These are phyloP conservation scores for Syncephalastrum sp. DNA, from an alignment of 371 early-diverging fungal species.

Conservation along the genomic window DNA sequence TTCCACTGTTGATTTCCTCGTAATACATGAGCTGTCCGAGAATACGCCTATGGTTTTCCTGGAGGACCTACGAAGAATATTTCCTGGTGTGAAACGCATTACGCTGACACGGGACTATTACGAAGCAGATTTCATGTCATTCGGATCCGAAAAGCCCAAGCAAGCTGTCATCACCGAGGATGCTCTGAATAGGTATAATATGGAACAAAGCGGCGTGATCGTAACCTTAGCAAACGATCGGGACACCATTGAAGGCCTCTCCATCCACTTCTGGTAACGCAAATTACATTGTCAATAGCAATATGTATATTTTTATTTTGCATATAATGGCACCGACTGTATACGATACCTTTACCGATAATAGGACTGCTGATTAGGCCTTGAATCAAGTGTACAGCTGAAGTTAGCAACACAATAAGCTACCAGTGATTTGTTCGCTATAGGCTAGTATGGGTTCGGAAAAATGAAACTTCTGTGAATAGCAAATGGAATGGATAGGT, in stretches of 20 bases:
- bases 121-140: slow-evolving; percentile 17
- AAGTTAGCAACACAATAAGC: too few species aligned
- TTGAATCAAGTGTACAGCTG: too few species aligned
- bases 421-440: too few species aligned
- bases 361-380: too few species aligned
- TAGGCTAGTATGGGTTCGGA: too few species aligned
- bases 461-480: too few species aligned
- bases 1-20: slow-evolving; percentile 10
- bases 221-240: slow-evolving; percentile 19
- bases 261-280: slow-evolving; percentile 19
- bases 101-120: slow-evolving; percentile 19
- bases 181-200: slow-evolving; percentile 14
- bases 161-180: slow-evolving; percentile 16
- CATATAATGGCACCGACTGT: too few species aligned
- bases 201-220: slow-evolving; percentile 10
- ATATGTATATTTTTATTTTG: too few species aligned
- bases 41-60: slow-evolving; percentile 20
- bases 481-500: too few species aligned
- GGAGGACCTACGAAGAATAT: slow-evolving; percentile 9
- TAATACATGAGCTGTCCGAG: slow-evolving; percentile 15
- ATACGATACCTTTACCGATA: too few species aligned
- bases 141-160: slow-evolving; percentile 8
- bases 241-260: slow-evolving; percentile 15
- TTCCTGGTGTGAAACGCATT: slow-evolving; percentile 15
- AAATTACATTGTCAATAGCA: background rate